phyloP scores from a whole-genome alignment of 2,329 filamentous ascomycete species.

The Neopestalotiopsis clavispora region DNA sequence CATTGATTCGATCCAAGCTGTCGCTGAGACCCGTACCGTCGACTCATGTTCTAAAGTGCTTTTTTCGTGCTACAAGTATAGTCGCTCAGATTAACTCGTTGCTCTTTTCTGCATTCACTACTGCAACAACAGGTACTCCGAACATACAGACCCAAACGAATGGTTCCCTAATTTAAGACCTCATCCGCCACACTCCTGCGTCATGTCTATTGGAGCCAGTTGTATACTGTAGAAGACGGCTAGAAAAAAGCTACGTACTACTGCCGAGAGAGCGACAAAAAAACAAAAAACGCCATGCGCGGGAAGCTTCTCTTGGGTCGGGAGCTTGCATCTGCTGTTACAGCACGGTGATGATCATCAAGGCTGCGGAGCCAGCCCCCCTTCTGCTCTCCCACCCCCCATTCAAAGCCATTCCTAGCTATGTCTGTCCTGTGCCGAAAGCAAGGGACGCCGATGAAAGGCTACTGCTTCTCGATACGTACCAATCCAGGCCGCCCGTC shows the following conservation, averaged over 20 bases:
- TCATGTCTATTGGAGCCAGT: slow-evolving; percentile 10
- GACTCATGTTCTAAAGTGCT: neutral
- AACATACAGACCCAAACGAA: neutral
- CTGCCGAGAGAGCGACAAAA: slow-evolving; percentile 26
- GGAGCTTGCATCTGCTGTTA: slow-evolving; percentile 24
- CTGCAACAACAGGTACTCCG: neutral
- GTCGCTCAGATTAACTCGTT: neutral
- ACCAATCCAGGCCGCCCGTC: neutral
- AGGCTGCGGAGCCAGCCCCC: slow-evolving; percentile 4
- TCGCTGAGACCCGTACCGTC: neutral
- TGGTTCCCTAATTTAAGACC: neutral
- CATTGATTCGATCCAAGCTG: neutral
- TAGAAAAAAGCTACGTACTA: slow-evolving; percentile 17
- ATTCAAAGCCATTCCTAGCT: neutral
- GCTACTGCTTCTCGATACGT: neutral
- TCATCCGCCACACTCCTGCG: slow-evolving; percentile 18
- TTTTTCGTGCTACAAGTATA: neutral
- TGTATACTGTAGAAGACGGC: neutral
- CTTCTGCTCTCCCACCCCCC: neutral
- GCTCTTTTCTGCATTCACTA: no score
- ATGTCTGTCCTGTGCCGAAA: neutral
- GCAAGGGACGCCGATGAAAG: neutral
- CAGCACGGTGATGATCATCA: slow-evolving; percentile 17
- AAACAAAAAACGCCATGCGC: slow-evolving; percentile 28
- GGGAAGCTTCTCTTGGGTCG: slow-evolving; percentile 33